Evolutionary conservation across 371 early-diverging fungal species (phyloP), one percentile per base, ranked within the genome.

Genomic region (Mortierella sp.): DNA sequence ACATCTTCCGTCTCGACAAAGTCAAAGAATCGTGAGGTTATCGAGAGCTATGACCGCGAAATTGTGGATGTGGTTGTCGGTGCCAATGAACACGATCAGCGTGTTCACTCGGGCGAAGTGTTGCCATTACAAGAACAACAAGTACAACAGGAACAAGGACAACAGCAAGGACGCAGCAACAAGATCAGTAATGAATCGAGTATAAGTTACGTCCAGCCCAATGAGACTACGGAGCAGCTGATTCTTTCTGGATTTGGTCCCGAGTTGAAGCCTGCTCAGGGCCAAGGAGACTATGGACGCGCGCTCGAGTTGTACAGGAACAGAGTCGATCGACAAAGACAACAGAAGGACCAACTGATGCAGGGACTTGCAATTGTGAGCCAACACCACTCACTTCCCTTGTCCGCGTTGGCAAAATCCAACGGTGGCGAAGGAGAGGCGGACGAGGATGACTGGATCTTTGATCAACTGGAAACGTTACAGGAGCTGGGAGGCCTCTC

Each of bases 221-320:
- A 72, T 39, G 62, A 53, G 34, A 19, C 39, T 27, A 72, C 73
- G 8, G 44, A 43, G 26, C 51, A 57, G 14, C 31, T 72, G 27
- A 56, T 72, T 28, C 59, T 72, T 19, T 55, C 67, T 19, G 73
- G 73, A 0, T 72, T 72, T 50, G 73, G 73, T 11, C 59, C 67
- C 1, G 73, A 66, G 11, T 6, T 42, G 47, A 62, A 58, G 19
- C 58, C 67, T 6, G 24, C 32, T 6, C 73, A 66, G 37, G 73
- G 73, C 0, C 51, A 54, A 15, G 73, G 73, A 1, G 67, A 72
- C 32, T 58, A 58, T 32, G 50, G 21, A 0, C 62, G 73, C n/a
- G 73, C 73, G 6, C 50, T 72, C 26, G 67, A 58, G 17, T 28
- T 72, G 59, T 72, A 72, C 50, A 62, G 58, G 21, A 46, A 50